Evolutionary conservation across 164 flowering plant species (phyloP).

Genomic region (grape (Vitis vinifera)): DNA sequence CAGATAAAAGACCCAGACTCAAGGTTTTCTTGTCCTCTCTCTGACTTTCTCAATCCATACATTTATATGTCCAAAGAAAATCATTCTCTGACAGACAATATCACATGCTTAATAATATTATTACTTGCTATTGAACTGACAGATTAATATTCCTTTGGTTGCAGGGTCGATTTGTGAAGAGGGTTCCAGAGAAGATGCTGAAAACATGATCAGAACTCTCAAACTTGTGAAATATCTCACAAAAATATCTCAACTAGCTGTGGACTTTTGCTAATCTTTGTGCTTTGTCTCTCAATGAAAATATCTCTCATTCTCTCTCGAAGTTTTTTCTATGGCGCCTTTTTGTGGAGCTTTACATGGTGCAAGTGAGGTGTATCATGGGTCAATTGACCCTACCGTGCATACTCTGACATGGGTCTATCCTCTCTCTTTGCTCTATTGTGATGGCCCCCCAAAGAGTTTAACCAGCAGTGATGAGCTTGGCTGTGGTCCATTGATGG

Average conservation of each 20-base stretch:
- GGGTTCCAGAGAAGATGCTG: slow-evolving; percentile 6
- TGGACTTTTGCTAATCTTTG: background rate
- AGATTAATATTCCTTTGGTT: background rate
- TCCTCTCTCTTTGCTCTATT: slow-evolving; percentile 1
- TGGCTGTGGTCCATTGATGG: too few species aligned
- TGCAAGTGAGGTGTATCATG: background rate
- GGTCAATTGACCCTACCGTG: background rate
- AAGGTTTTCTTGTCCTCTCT: slow-evolving; percentile 36
- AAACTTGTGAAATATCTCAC: slow-evolving; percentile 17
- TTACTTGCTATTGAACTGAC: too few species aligned
- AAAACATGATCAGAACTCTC: background rate
- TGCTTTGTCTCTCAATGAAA: background rate
- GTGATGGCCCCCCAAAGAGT: background rate
- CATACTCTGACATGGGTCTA: slow-evolving; percentile 1
- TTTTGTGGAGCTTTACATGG: background rate
- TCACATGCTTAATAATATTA: too few species aligned
- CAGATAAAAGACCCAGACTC: slow-evolving; percentile 72
- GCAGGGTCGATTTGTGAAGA: slow-evolving; percentile 67
- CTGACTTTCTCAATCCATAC: background rate
- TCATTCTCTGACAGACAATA: too few species aligned
- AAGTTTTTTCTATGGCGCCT: background rate
- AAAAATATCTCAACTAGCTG: slow-evolving; percentile 10
- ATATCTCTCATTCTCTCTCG: slow-evolving; percentile 2
- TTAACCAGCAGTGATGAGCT: too few species aligned
- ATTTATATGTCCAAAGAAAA: background rate